Conservation (phyloP, 495 filamentous ascomycete species). For the Tetracladium marchalianum region DNA sequence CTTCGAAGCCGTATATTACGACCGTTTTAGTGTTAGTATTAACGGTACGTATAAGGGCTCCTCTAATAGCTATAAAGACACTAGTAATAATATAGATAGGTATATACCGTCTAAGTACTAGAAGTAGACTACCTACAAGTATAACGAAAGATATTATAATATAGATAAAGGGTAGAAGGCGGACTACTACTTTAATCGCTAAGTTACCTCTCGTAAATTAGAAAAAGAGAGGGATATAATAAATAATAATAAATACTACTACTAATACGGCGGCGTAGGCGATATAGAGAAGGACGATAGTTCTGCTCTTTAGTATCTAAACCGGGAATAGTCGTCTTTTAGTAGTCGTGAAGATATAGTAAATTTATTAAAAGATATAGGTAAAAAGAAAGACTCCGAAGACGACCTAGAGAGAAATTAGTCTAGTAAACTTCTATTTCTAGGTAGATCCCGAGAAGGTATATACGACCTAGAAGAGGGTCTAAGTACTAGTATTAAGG, state of each 20-base stretch:
- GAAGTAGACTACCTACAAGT: slow-evolving; percentile 38
- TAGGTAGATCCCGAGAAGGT: slow-evolving; percentile 40
- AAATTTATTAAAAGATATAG: slow-evolving; percentile 36
- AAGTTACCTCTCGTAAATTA: slow-evolving; percentile 31
- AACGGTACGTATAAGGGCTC: slow-evolving; percentile 35
- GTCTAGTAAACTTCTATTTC: slow-evolving; percentile 30
- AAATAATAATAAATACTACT: slow-evolving; percentile 30
- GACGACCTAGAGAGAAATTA: slow-evolving; percentile 37
- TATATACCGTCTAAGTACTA: slow-evolving; percentile 40
- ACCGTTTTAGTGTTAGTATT: slow-evolving; percentile 19
- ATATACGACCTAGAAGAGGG: slow-evolving; percentile 29
- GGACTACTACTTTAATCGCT: slow-evolving; percentile 28
- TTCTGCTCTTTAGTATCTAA: slow-evolving; percentile 30
- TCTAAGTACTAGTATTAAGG: slow-evolving; percentile 26
- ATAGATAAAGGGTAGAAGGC: slow-evolving; percentile 31
- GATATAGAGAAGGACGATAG: slow-evolving; percentile 30
- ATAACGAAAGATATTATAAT: slow-evolving; percentile 20
- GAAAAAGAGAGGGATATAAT: slow-evolving; percentile 44
- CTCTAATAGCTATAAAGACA: slow-evolving; percentile 35
- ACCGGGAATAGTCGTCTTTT: slow-evolving; percentile 41
- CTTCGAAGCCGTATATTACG: slow-evolving; percentile 37
- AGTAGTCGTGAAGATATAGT: slow-evolving; percentile 35
- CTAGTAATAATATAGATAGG: slow-evolving; percentile 40
- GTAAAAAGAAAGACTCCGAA: slow-evolving; percentile 34
- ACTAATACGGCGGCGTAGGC: slow-evolving; percentile 24